A percentile compares a stretch with the other conserved stretches of the same genome.
Conservation (phyloP, 352 stramenopile genomes). For the Pythium periplocum region DNA sequence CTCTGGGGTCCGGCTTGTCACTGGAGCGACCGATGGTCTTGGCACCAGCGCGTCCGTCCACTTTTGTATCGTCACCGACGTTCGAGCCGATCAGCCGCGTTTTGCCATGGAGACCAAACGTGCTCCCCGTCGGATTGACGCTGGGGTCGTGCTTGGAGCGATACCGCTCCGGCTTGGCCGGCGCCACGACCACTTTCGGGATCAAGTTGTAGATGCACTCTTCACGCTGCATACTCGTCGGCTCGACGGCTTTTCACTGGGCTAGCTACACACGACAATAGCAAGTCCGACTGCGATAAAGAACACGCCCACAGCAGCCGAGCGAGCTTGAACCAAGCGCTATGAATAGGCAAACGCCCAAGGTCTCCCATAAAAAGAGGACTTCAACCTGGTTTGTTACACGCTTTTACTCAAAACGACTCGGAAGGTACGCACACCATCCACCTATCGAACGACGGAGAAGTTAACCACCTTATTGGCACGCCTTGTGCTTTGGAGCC, state of each 20-base stretch:
- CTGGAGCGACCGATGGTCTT: slow-evolving; percentile 58
- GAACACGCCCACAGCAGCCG: no score
- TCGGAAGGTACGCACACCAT: no score
- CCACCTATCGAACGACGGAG: no score
- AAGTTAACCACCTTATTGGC: no score
- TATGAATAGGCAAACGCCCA: no score
- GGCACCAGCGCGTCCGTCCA: slow-evolving; percentile 46
- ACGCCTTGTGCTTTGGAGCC: no score
- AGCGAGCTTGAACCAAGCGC: no score
- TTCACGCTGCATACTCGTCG: slow-evolving; percentile 55
- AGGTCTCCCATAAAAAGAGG: no score
- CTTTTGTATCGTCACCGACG: slow-evolving; percentile 33
- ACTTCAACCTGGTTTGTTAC: no score
- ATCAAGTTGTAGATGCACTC: slow-evolving; percentile 93
- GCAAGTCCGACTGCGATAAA: no score
- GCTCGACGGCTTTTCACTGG: background rate
- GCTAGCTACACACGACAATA: no score
- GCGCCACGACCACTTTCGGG: slow-evolving; percentile 52
- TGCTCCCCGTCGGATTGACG: slow-evolving; percentile 77
- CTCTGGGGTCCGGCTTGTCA: slow-evolving; percentile 61
- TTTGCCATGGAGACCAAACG: slow-evolving; percentile 78
- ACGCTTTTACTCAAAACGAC: no score
- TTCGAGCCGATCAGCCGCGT: slow-evolving; percentile 68
- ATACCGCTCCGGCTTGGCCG: slow-evolving; percentile 83
- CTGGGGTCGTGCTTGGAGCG: slow-evolving; percentile 85